Conservation (phyloP, 352 stramenopile genomes). For the Ophiocytium majus region DNA sequence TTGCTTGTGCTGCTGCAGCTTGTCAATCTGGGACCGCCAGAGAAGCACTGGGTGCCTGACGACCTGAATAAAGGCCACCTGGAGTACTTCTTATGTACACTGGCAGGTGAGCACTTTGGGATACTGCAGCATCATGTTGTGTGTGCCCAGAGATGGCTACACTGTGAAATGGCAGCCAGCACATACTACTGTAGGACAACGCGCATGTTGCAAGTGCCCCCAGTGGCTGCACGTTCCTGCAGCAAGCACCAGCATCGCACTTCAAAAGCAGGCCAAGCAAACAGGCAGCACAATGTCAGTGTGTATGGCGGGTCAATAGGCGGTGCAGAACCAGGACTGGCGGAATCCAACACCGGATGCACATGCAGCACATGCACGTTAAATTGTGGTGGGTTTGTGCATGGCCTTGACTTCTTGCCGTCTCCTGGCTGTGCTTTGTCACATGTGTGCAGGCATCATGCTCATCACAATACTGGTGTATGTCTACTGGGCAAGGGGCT, state of each 20-base stretch:
- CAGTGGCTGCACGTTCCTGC: no score
- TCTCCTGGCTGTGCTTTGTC: neutral
- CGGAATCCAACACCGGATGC: neutral
- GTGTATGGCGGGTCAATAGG: neutral
- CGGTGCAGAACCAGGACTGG: neutral
- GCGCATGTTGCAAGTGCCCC: no score
- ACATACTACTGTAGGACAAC: no score
- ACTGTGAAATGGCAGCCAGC: no score
- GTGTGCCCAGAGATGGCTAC: no score
- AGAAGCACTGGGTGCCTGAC: constrained; percentile 69
- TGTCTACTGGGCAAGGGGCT: neutral
- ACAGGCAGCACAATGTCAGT: no score
- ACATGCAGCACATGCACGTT: neutral
- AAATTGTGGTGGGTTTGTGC: neutral
- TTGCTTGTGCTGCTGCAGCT: neutral
- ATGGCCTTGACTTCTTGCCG: neutral
- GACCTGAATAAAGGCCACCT: constrained; percentile 82
- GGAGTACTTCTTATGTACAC: constrained; percentile 72
- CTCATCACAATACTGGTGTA: neutral
- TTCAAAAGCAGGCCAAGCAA: no score
- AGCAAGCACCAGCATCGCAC: no score
- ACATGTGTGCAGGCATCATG: neutral
- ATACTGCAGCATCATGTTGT: no score
- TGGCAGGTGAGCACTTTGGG: no score
- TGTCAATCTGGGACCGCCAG: neutral